Percentiles rank a stretch among this genome's conserved stretches.
Conservation (phyloP, 352 stramenopile species). For the Globisporangium ultimum region DNA sequence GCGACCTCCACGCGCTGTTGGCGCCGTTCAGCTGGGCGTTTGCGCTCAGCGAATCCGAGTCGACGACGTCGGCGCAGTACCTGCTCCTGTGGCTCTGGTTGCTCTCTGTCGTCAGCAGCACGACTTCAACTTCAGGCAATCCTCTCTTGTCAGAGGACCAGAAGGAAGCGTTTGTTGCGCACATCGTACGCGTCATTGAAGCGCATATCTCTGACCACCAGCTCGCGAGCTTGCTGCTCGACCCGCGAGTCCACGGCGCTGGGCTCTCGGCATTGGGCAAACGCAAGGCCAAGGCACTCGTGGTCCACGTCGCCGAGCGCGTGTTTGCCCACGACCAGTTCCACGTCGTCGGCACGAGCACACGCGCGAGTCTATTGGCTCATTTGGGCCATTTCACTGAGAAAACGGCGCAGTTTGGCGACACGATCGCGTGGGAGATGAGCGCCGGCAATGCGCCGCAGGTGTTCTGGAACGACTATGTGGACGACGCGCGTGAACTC, state of each 20-base stretch:
- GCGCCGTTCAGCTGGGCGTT: slow-evolving; percentile 45
- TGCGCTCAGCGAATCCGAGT: slow-evolving; percentile 29
- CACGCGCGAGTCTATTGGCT: slow-evolving; percentile 24
- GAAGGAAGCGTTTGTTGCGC: slow-evolving; percentile 7
- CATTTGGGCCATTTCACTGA: slow-evolving; percentile 39
- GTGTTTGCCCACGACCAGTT: slow-evolving; percentile 21
- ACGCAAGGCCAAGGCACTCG: slow-evolving; percentile 41
- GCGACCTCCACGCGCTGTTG: slow-evolving; percentile 28
- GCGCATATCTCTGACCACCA: slow-evolving; percentile 25
- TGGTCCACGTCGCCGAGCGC: slow-evolving; percentile 30
- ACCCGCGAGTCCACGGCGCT: slow-evolving; percentile 36
- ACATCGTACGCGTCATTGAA: slow-evolving; percentile 13
- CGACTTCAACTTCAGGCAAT: background rate
- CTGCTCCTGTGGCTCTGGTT: slow-evolving; percentile 50
- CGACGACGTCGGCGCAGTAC: slow-evolving; percentile 34
- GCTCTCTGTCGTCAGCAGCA: slow-evolving; percentile 18
- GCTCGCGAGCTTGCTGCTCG: slow-evolving; percentile 42
- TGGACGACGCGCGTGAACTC: slow-evolving; percentile 40
- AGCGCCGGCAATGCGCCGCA: slow-evolving; percentile 27
- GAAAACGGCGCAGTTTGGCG: slow-evolving; percentile 31
- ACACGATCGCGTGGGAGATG: slow-evolving; percentile 52
- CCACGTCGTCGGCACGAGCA: slow-evolving; percentile 6
- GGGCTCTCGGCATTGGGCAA: slow-evolving; percentile 38
- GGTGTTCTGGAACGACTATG: slow-evolving; percentile 50
- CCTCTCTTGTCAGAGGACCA: slow-evolving; percentile 14